Base-by-base conservation (phyloP, 2,329 filamentous ascomycete species). In the Paracoccidioides lutzii region DNA sequence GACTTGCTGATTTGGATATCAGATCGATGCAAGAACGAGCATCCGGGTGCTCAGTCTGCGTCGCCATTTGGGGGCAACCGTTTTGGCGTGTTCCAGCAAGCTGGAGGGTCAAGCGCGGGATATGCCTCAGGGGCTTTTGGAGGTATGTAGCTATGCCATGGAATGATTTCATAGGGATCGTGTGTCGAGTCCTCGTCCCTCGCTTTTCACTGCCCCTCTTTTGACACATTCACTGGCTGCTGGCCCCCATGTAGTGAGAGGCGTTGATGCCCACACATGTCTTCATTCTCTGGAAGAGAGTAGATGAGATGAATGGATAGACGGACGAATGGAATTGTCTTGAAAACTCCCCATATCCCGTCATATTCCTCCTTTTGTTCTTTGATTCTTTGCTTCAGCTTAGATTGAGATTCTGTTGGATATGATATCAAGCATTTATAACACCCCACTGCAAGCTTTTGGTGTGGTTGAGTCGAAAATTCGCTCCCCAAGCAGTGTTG, bases 21-120 rank as follows among this genome's bases (percentile, higher is more conserved):
- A 84, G 82, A 80, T 58, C 72, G 67, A 52, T 85, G 82, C 70
- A 79, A 73, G 60, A 77, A 76, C 65, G 80, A 83, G 55, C 82
- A 85, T 69, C 79, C 80, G 28, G 70, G 73, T n/a, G 67, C 53
- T 54, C 65, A 65, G 58, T 61, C 64, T 58, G 44, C 44, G 40
- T 14, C 40, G 40, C 61, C 66, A 54, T 44, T 70, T 57, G 61
- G 77, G 71, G 58, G 75, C 62, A 85, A 84, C 63, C 78, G 82
- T 15, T 88, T 85, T 61, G 77, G 77, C 55, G 74, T 76, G 22
- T 65, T 82, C 28, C 15, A 30, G 7, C 62, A 68, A 37, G 68
- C 66, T 56, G 59, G 59, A 37, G 64, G 62, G 32, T 32, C 12
- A 48, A 64, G 63, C 46, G 62, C 59, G 33, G 60, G 56, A n/a